Evolutionary conservation across 179 eudicot species (phyloP), one percentile per base, ranked within the genome.

Genomic region (Drosera spatulata): DNA sequence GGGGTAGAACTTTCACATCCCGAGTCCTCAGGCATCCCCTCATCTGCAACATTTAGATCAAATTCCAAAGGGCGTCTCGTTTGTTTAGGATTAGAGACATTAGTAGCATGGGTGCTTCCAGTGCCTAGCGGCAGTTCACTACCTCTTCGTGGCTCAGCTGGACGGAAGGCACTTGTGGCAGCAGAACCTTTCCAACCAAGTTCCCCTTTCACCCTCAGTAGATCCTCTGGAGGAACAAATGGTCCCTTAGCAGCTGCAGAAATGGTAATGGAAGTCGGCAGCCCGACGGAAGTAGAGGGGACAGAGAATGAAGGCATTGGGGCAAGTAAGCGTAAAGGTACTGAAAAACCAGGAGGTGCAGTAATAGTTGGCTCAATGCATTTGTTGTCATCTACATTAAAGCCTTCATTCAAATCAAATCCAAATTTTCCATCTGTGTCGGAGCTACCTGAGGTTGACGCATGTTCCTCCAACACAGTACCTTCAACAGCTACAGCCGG

Each of bases 391-490:
- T 94, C 99, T 41, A 64, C 67, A 58, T 63, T 57, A 15, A 94
- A 67, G 41, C 95, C 97, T 80, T 94, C 96, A 74, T 94, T 94
- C 72, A 94, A 73, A 72, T 94, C 99, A 73, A 94, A 94, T 47
- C 75, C 78, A 58, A 82, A 66, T 69, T 83, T 87, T 63, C 69
- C 71, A 58, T 58, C 77, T 8, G 33, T 43, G 4, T n/a, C 33
- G 53, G 66, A 80, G 59, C 78, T 51, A 51, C 64, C 70, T n/a
- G 66, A 65, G 59, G 64, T 60, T 44, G 50, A 50, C 22, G 55
- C 66, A 58, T 58, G 22, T 11, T 57, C 75, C 10, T 53, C 64
- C 41, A 61, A 66, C 53, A 53, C 56, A 40, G 53, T 55, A 50
- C 56, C 80, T 71, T 63, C 61, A n/a, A 56, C 39, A 53, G 56